phyloP scores from a whole-genome alignment of 2,329 filamentous ascomycete genomes.

The Aspergillus vadensis region DNA sequence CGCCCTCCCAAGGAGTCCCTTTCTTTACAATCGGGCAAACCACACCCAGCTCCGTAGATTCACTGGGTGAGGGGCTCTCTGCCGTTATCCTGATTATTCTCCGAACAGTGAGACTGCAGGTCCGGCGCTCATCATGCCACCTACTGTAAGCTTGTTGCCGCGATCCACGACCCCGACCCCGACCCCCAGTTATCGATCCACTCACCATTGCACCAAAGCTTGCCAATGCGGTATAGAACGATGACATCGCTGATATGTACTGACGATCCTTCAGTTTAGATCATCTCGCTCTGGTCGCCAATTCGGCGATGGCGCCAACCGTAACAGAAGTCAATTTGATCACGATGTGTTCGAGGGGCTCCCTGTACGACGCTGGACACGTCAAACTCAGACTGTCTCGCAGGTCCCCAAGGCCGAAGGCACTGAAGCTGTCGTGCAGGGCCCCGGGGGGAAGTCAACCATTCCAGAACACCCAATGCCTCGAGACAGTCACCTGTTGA shows the following conservation, averaged over 20 bases:
- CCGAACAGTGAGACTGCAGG: constrained; percentile 11
- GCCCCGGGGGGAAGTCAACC: constrained; percentile 29
- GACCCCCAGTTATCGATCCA: not conserved
- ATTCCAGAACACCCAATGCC: constrained; percentile 84
- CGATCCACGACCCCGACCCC: constrained; percentile 7
- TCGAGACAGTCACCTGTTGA: constrained; percentile 75
- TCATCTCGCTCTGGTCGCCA: constrained; percentile 60
- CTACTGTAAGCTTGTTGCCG: constrained; percentile 34
- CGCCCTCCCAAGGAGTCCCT: not conserved
- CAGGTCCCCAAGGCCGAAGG: constrained; percentile 67
- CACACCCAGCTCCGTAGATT: not conserved
- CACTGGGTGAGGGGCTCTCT: not conserved
- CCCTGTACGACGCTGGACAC: constrained; percentile 87
- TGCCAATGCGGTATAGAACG: not conserved
- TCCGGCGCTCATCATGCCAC: constrained; percentile 33
- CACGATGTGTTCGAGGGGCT: constrained; percentile 72
- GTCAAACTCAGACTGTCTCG: constrained; percentile 68
- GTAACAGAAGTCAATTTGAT: constrained; percentile 56
- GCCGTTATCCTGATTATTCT: constrained; percentile 6
- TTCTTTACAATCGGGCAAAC: constrained; percentile 4
- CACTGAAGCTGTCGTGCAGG: constrained; percentile 35
- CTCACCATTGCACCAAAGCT: not conserved
- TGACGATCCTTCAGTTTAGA: constrained; percentile 51
- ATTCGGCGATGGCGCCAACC: constrained; percentile 49
- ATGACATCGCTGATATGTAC: not conserved